A percentile compares a stretch with the other conserved stretches of the same genome.
Evolutionary conservation across 371 early-diverging fungal species (phyloP).

Genomic region (Apophysomyces variabilis): DNA sequence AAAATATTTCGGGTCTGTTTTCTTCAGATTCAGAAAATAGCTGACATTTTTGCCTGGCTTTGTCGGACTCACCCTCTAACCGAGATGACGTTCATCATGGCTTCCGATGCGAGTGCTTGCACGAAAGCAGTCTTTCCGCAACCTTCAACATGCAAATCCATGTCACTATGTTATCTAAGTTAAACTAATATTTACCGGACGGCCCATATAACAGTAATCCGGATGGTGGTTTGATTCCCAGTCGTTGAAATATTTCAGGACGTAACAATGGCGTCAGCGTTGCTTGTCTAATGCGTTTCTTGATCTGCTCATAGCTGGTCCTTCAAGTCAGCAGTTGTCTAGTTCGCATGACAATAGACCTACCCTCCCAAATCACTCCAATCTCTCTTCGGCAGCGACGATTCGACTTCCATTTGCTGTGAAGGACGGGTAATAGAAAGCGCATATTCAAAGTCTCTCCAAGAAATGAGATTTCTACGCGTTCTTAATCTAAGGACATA

Average conservation of each 20-base stretch:
- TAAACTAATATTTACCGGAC: conserved; percentile 56
- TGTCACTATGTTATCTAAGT: not conserved
- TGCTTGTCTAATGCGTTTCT: conserved; percentile 71
- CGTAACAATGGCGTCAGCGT: conserved; percentile 72
- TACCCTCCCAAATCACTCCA: conserved; percentile 67
- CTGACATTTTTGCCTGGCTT: not conserved
- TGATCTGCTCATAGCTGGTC: conserved; percentile 64
- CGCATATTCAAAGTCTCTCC: conserved; percentile 55
- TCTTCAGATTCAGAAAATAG: not conserved
- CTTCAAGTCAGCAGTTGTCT: conserved; percentile 15
- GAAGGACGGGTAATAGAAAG: conserved; percentile 49
- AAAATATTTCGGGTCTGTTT: conserved; percentile 76
- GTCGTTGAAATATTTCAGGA: conserved; percentile 62
- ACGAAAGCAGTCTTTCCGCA: conserved; percentile 88
- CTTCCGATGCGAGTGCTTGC: conserved; percentile 72
- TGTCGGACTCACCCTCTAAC: conserved; percentile 66
- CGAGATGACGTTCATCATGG: conserved; percentile 76
- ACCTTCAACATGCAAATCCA: conserved; percentile 40
- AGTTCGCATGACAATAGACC: conserved; percentile 39
- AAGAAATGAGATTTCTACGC: conserved; percentile 14
- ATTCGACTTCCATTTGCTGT: conserved; percentile 56
- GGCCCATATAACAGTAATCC: conserved; percentile 90
- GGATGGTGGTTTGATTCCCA: conserved; percentile 77
- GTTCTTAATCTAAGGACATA: no score
- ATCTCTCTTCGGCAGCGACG: conserved; percentile 36